Conservation (phyloP, 441 rosid genomes). For the Isatis lusitanica region DNA sequence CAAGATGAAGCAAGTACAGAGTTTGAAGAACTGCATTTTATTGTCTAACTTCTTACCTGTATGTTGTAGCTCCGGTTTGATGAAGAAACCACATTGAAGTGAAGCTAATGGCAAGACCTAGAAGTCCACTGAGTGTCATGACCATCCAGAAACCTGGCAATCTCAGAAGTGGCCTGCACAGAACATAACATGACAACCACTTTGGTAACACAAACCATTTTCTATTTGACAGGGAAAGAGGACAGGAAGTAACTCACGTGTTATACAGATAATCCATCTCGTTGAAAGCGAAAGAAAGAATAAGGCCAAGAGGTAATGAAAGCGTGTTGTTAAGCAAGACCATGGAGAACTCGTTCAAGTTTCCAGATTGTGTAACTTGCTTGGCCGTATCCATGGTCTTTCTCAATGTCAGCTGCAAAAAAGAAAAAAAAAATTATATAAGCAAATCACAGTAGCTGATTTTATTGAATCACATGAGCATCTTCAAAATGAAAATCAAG, state of each 20-base stretch:
- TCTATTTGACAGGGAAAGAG: background rate
- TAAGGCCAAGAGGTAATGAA: constrained; percentile 80
- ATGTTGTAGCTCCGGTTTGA: constrained; percentile 98
- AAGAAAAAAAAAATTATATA: constrained; percentile 21
- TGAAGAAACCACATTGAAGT: constrained; percentile 99
- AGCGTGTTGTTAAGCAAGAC: constrained; percentile 92
- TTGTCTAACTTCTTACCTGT: constrained; percentile 56
- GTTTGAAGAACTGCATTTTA: constrained; percentile 4
- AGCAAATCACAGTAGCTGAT: background rate
- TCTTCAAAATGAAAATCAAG: background rate
- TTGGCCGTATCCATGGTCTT: constrained; percentile 97
- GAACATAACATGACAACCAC: constrained; percentile 6
- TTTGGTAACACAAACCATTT: constrained; percentile 6
- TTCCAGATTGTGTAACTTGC: constrained; percentile 87
- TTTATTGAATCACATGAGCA: background rate
- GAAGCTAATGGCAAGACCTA: constrained; percentile 97
- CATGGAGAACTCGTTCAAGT: constrained; percentile 94
- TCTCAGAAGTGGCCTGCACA: constrained; percentile 79
- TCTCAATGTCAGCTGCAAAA: constrained; percentile 81
- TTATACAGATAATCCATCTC: constrained; percentile 78
- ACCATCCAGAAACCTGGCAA: constrained; percentile 88
- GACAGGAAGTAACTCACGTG: constrained; percentile 58
- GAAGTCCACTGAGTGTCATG: constrained; percentile 83
- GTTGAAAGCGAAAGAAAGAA: constrained; percentile 74
- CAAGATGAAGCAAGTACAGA: constrained; percentile 9